These are phyloP conservation scores for Fusarium anguioides DNA, from an alignment of 2,329 filamentous ascomycete species.

Conservation along the genomic window DNA sequence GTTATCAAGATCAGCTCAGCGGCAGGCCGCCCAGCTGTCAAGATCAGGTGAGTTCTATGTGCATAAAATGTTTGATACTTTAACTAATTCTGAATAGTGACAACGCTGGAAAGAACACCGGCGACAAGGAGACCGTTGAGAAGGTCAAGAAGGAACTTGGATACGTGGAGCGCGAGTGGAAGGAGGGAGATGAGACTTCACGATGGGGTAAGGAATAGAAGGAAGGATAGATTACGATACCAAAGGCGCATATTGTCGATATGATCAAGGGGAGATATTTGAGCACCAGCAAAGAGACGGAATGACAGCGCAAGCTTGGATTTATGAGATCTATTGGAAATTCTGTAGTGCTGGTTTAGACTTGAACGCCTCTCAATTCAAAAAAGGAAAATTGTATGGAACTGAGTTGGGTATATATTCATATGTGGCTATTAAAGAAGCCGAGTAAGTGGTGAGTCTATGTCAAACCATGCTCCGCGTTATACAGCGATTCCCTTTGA, in stretches of 20 bases:
- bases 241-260: slow-evolving; percentile 12
- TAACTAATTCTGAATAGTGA: slow-evolving; percentile 59
- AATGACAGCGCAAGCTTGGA: neutral
- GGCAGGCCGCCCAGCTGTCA: slow-evolving; percentile 82
- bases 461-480: neutral
- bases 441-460: neutral
- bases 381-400: neutral
- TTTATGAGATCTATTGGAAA: neutral
- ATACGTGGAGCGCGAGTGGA: slow-evolving; percentile 88
- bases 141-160: slow-evolving; percentile 87
- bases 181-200: slow-evolving; percentile 82
- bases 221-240: slow-evolving; percentile 27
- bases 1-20: slow-evolving; percentile 97
- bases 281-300: neutral
- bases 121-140: slow-evolving; percentile 80
- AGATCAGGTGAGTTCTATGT: slow-evolving; percentile 71
- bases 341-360: neutral
- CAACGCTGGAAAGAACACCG: slow-evolving; percentile 94
- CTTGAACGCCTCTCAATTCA: neutral
- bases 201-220: slow-evolving; percentile 73
- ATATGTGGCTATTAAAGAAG: neutral
- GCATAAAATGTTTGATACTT: accelerated
- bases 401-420: slow-evolving; percentile 13
- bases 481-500: neutral
- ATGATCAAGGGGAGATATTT: neutral